A percentile compares a stretch with the other conserved stretches of the same genome.
phyloP scores from a whole-genome alignment of 495 filamentous ascomycete species.

The Lindgomyces ingoldianus region DNA sequence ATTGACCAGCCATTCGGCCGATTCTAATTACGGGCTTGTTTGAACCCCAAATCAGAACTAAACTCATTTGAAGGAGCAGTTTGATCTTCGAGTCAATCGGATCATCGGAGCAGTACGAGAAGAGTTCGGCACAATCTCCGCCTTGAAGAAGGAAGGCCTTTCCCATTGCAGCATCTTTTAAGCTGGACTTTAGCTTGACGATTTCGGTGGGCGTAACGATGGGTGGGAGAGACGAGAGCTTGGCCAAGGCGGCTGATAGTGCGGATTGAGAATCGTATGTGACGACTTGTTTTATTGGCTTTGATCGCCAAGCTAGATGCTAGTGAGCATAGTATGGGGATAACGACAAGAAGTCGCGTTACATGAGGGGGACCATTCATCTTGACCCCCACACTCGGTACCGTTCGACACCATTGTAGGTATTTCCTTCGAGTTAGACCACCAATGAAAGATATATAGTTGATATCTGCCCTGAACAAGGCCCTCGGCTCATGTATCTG shows the following conservation, averaged over 20 bases:
- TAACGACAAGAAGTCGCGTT: too few species aligned
- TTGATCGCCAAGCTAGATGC: conserved; percentile 73
- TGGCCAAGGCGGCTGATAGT: conserved; percentile 63
- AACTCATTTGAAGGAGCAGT: conserved; percentile 90
- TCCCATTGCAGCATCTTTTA: conserved; percentile 85
- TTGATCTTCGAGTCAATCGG: conserved; percentile 96
- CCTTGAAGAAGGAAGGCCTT: conserved; percentile 95
- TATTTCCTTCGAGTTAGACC: too few species aligned
- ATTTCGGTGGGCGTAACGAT: conserved; percentile 89
- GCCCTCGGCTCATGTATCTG: too few species aligned
- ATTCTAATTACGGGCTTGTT: conserved; percentile 95
- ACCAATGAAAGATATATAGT: too few species aligned
- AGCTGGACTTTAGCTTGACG: conserved; percentile 67
- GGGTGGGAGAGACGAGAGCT: conserved; percentile 78
- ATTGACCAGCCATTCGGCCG: conserved; percentile 94
- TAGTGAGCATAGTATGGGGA: conserved; percentile 13
- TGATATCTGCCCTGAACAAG: too few species aligned
- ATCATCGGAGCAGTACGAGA: conserved; percentile 86
- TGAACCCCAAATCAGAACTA: conserved; percentile 84
- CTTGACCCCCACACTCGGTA: not conserved
- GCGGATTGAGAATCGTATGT: conserved; percentile 69
- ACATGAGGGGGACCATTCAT: conserved; percentile 38
- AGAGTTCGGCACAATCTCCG: conserved; percentile 95
- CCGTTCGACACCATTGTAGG: conserved; percentile 1
- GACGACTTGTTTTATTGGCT: conserved; percentile 90